Base-by-base conservation (phyloP, 352 stramenopile species). In the Globisporangium barbulae region DNA sequence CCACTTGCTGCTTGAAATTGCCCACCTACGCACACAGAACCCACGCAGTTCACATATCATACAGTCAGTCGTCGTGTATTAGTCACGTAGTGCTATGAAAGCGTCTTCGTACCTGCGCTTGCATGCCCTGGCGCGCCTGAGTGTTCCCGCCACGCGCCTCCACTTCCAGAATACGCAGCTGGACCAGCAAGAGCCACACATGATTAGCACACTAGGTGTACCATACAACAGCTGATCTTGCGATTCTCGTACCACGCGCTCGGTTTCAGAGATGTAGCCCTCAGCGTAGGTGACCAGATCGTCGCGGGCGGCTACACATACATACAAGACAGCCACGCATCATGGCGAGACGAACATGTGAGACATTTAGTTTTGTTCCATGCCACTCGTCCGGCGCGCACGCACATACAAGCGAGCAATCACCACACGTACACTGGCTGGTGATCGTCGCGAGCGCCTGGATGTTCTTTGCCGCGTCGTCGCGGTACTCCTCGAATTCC, bases 161-260 rank as follows among this genome's bases (percentile, higher is more conserved):
- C 63, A 81, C 89, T 55, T 92, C 82, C 13, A 94, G 67, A 63
- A 93, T 93, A 35, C 83, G 83, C 68, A 91, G 84, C 74, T 90
- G 28, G 19, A 42, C 30, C 21, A 42, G 19, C 7, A 68, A 41
- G 35, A 58, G 49, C 31, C 54, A 59, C 19, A 58, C 25, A 45
- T 30, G 10, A 1, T 25, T n/a, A 28, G 31, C 50, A 22, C 37
- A 48, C 30, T 9, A 48, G 41, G 5, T 8, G 28, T 9, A 8
- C 33, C 37, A 53, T 12, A 17, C 57, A 57, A 1, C 15, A 47
- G 33, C 12, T 49, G 9, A 17, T 31, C 22, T 5, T 3, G 2
- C 10, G 25, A 10, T 54, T 25, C 15, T 37, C 50, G 56, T 74
- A 88, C 79, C 67, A 90, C 83, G 71, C 83, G 81, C 65, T 92